Evolutionary conservation across 106 monocot genomes (phyloP).

Genomic region (Dioscorea zingiberensis): DNA sequence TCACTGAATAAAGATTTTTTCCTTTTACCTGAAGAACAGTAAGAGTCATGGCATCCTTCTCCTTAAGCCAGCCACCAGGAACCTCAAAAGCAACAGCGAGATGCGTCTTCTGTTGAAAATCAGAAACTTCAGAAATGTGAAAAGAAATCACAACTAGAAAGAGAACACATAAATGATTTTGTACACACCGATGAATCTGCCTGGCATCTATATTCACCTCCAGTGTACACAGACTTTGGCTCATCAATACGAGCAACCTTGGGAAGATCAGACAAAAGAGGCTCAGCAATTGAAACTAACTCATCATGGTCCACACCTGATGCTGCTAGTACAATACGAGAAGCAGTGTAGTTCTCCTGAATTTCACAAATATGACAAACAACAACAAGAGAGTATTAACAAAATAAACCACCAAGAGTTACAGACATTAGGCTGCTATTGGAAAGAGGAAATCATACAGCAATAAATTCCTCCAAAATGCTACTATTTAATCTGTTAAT

Average conservation of each 20-base stretch:
- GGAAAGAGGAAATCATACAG: constrained; percentile 29
- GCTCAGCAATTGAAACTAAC: constrained; percentile 54
- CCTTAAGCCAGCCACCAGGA: constrained; percentile 83
- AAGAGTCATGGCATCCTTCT: constrained; percentile 61
- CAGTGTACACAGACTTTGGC: constrained; percentile 65
- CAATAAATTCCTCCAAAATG: constrained; percentile 61
- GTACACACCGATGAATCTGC: constrained; percentile 57
- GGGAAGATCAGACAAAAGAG: constrained; percentile 63
- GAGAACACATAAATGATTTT: background rate
- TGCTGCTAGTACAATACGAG: constrained; percentile 70
- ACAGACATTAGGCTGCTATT: background rate
- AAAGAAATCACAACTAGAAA: background rate
- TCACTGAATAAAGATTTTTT: background rate
- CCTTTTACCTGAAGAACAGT: constrained; percentile 73
- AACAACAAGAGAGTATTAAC: background rate
- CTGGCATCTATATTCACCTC: constrained; percentile 70
- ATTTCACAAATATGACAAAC: constrained; percentile 4
- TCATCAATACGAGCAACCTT: constrained; percentile 35
- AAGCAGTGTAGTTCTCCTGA: constrained; percentile 74
- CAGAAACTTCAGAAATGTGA: constrained; percentile 8
- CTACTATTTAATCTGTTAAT: constrained; percentile 38
- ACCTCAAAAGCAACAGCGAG: constrained; percentile 79
- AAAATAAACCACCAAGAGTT: background rate
- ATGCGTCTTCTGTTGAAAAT: constrained; percentile 49
- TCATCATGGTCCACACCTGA: constrained; percentile 89